phyloP scores from a whole-genome alignment of 345 rosid species.

The Lagerstroemia speciosa region DNA sequence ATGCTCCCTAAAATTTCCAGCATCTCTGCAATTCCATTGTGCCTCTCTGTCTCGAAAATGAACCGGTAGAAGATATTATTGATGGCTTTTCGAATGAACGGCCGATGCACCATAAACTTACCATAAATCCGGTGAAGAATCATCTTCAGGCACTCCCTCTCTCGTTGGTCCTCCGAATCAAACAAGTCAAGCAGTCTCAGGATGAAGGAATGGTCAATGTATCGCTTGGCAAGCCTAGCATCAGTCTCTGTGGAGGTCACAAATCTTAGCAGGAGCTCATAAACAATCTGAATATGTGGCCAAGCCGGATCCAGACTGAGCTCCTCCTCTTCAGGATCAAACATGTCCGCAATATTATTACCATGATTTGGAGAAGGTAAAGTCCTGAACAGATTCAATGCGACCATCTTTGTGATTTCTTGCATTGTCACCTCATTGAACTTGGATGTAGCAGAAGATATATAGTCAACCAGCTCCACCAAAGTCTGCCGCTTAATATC shows the following conservation, averaged over 20 bases:
- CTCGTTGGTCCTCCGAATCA: constrained; percentile 90
- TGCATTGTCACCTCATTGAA: constrained; percentile 51
- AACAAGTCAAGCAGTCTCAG: constrained; percentile 62
- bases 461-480: constrained; percentile 73
- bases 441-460: constrained; percentile 59
- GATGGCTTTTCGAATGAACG: constrained; percentile 77
- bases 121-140: constrained; percentile 85
- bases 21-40: constrained; percentile 79
- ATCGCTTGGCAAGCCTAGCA: constrained; percentile 66
- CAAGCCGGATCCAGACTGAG: constrained; percentile 77
- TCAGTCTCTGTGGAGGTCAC: constrained; percentile 74
- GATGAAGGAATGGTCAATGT: constrained; percentile 58
- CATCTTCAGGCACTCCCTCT: constrained; percentile 80
- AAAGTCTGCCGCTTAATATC: constrained; percentile 76
- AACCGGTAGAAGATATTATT: constrained; percentile 69
- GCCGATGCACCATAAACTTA: constrained; percentile 91
- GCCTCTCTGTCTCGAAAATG: constrained; percentile 75
- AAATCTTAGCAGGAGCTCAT: constrained; percentile 68
- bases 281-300: constrained; percentile 83
- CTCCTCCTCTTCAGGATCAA: constrained; percentile 83
- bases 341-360: constrained; percentile 46
- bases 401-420: constrained; percentile 58
- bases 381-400: constrained; percentile 63
- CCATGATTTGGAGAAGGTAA: constrained; percentile 51
- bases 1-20: constrained; percentile 87